Conservation (phyloP, 768 basidiomycete genomes). For the Calocybe gangraenosa region DNA sequence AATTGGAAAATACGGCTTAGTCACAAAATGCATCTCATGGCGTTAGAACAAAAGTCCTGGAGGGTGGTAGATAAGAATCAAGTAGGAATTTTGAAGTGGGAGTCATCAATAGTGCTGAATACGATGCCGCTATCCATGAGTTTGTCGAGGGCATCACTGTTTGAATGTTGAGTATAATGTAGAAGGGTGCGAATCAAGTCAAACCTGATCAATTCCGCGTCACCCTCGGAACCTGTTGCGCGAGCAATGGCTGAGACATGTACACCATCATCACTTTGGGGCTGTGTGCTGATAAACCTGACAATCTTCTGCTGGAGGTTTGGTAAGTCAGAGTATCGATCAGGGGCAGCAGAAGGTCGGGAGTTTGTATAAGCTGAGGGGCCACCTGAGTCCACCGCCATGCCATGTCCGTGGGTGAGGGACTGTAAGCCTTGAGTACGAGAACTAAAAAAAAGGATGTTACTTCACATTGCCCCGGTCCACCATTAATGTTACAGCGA, state of each 20-base stretch:
- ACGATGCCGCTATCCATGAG: slow-evolving; percentile 80
- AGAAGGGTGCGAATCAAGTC: slow-evolving; percentile 5
- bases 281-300: slow-evolving; percentile 53
- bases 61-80: slow-evolving; percentile 14
- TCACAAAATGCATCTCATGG: too few species aligned
- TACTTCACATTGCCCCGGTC: slow-evolving; percentile 60
- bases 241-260: slow-evolving; percentile 72
- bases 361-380: slow-evolving; percentile 41
- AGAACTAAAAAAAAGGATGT: slow-evolving; percentile 5
- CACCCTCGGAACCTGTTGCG: slow-evolving; percentile 43
- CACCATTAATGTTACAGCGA: slow-evolving; percentile 61
- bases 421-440: slow-evolving; percentile 21
- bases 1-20: too few species aligned
- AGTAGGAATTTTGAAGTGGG: slow-evolving; percentile 62
- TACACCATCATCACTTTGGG: slow-evolving; percentile 56
- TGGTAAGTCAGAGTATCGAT: slow-evolving; percentile 55
- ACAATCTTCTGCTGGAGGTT: slow-evolving; percentile 61
- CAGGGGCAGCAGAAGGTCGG: slow-evolving; percentile 25
- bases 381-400: slow-evolving; percentile 12
- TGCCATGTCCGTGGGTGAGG: slow-evolving; percentile 25
- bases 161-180: slow-evolving; percentile 1
- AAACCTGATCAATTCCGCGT: slow-evolving; percentile 63
- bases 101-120: slow-evolving; percentile 79
- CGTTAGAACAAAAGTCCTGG: too few species aligned
- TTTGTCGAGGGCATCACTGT: slow-evolving; percentile 66